These are phyloP conservation scores for Fusarium sp. DNA, from an alignment of 2,329 filamentous ascomycete genomes.

Conservation along the genomic window DNA sequence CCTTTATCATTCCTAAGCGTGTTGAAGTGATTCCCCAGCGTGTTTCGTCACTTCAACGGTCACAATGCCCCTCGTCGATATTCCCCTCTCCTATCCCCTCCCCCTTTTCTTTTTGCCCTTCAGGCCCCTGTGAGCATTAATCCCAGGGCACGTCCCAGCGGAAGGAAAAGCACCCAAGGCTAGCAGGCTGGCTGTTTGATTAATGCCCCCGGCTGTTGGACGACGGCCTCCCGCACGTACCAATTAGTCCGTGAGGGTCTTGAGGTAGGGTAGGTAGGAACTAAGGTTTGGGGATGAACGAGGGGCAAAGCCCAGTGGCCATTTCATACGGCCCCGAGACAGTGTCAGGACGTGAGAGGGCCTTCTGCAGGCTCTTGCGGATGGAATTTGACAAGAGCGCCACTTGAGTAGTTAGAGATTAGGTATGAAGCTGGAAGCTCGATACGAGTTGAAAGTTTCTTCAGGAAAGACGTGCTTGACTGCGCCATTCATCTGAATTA, in stretches of 20 bases:
- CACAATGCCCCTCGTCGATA: slow-evolving; percentile 13
- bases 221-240: slow-evolving; percentile 38
- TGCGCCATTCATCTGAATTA: slow-evolving; percentile 6
- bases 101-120: slow-evolving; percentile 22
- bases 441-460: neutral
- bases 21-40: slow-evolving; percentile 1
- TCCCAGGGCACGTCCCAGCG: slow-evolving; percentile 35
- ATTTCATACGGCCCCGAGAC: slow-evolving; percentile 41
- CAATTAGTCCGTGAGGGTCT: slow-evolving; percentile 23
- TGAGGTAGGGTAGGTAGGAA: slow-evolving; percentile 18
- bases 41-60: slow-evolving; percentile 30
- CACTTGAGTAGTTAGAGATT: slow-evolving; percentile 15
- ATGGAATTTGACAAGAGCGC: slow-evolving; percentile 25
- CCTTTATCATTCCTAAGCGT: neutral
- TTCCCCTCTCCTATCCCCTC: slow-evolving; percentile 18
- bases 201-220: slow-evolving; percentile 38
- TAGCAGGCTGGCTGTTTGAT: slow-evolving; percentile 42
- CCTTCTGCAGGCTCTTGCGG: slow-evolving; percentile 4
- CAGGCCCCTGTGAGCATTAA: slow-evolving; percentile 30
- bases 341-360: slow-evolving; percentile 24
- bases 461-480: neutral
- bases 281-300: slow-evolving; percentile 21
- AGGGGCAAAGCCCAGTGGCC: slow-evolving; percentile 35
- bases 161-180: slow-evolving; percentile 31
- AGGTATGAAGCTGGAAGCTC: neutral